Evolutionary conservation across 2,329 filamentous ascomycete genomes (phyloP).

Genomic region (Exophiala dermatitidis): DNA sequence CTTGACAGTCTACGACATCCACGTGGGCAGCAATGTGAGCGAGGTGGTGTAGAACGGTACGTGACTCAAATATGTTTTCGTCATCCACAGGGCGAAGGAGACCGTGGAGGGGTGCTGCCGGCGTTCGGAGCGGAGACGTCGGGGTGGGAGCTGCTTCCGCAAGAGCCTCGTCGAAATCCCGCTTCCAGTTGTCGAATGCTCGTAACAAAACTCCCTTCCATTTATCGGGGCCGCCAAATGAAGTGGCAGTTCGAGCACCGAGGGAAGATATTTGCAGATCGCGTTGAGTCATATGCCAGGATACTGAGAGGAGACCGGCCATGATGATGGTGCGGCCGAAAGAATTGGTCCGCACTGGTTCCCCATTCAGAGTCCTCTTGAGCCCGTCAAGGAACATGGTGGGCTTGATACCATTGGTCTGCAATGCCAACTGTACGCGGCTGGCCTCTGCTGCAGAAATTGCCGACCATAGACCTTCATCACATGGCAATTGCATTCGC

Average conservation of each 20-base stretch:
- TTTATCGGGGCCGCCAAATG: constrained; percentile 79
- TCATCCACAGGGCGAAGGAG: constrained; percentile 42
- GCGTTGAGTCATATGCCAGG: constrained; percentile 95
- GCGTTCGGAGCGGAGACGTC: constrained; percentile 39
- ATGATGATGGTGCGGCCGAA: constrained; percentile 92
- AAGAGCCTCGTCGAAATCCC: constrained; percentile 78
- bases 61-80: constrained; percentile 74
- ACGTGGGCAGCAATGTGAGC: constrained; percentile 98
- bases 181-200: constrained; percentile 90
- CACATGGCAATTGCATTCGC: constrained; percentile 81
- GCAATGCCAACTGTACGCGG: constrained; percentile 70
- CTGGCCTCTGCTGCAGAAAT: constrained; percentile 80
- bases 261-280: constrained; percentile 87
- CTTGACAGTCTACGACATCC: constrained; percentile 94
- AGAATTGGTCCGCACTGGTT: constrained; percentile 80
- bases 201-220: constrained; percentile 80
- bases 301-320: constrained; percentile 86
- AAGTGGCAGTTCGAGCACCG: constrained; percentile 58
- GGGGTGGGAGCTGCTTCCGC: constrained; percentile 44
- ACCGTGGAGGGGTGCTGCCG: constrained; percentile 35
- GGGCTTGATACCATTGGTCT: constrained; percentile 73
- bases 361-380: constrained; percentile 79
- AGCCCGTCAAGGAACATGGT: constrained; percentile 84
- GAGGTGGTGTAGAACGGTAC: constrained; percentile 82
- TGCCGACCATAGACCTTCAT: constrained; percentile 87